These are phyloP conservation scores for Pleurotus eryngii DNA, from an alignment of 768 basidiomycete genomes.

Conservation along the genomic window DNA sequence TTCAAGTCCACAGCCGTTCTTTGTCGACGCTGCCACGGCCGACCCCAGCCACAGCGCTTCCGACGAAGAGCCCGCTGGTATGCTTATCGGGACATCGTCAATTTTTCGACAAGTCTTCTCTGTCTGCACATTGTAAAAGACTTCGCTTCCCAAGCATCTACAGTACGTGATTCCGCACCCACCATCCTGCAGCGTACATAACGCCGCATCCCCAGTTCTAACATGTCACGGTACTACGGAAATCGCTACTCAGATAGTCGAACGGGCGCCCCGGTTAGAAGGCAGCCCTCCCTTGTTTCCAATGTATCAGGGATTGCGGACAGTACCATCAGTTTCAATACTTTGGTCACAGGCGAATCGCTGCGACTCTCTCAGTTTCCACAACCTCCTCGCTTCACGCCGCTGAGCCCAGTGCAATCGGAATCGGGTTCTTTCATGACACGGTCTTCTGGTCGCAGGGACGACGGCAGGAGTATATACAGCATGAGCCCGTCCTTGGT, in stretches of 20 bases:
- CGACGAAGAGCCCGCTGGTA: constrained; percentile 1
- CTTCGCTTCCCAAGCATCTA: background rate
- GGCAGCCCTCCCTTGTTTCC: constrained; percentile 39
- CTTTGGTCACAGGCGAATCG: constrained; percentile 26
- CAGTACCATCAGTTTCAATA: constrained; percentile 48
- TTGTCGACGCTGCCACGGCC: background rate
- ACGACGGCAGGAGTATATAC: constrained; percentile 15
- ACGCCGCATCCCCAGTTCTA: background rate
- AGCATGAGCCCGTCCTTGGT: constrained; percentile 19
- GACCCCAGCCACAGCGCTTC: background rate
- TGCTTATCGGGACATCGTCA: background rate
- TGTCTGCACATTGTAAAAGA: background rate
- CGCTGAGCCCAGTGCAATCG: constrained; percentile 35
- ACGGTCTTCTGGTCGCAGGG: constrained; percentile 17
- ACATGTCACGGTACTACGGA: constrained; percentile 6
- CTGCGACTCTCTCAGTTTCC: constrained; percentile 50
- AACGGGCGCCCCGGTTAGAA: background rate
- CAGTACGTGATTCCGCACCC: background rate
- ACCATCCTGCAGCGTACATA: background rate
- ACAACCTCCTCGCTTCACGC: constrained; percentile 46
- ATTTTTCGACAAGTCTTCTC: background rate
- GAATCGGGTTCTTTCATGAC: constrained; percentile 21
- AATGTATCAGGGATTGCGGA: constrained; percentile 55
- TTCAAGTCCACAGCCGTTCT: background rate
- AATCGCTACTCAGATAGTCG: constrained; percentile 2